Base-by-base conservation (phyloP, 805 yeast genomes). In the Teunomyces pallodes region DNA sequence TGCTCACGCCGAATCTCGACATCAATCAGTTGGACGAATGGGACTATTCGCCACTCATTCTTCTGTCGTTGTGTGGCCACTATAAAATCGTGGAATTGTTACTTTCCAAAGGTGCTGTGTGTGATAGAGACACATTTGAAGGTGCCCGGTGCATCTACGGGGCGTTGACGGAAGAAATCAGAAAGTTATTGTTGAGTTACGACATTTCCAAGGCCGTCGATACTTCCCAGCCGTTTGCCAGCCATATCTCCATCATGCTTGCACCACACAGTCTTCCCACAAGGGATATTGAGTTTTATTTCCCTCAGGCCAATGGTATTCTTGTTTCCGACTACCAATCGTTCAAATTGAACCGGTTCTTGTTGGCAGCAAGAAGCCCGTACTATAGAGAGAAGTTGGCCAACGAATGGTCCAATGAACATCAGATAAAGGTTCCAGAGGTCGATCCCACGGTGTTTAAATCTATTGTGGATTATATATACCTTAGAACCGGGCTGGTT, bases 41-140 rank as follows among this genome's bases (percentile, higher is more conserved):
- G 78, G 87, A 87, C 61, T 82, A 85, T 58, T 78, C 90, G 2
- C 94, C 96, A 1, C 69, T 87, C 49, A 83, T 84, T 49, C 66
- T 87, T 24, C 88, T 90, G 6, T 80, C 87, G 13, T 59, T 87
- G 9, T 87, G 95, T 67, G 95, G 95, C 0, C 92, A 87, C 61
- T 75, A 74, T 51, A 70, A 68, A 1, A 74, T 87, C 4, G 94
- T 87, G n/a, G 71, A 69, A 46, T 62, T 83, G 43, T 66, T 87
- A 17, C 67, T 87, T 8, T 74, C 78, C 40, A 52, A 72, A 36
- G 96, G 96, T 6, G 90, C 94, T 0, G 74, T 82, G 6, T 86
- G 92, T 62, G 91, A 86, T 62, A 74, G 89, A 57, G 92, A 87
- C 59, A 83, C 90, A n/a, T 82, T 82, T 58, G 87, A 86, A 61